Conservation (phyloP, 139 green algal genomes). For the Picochlorum sp. region DNA sequence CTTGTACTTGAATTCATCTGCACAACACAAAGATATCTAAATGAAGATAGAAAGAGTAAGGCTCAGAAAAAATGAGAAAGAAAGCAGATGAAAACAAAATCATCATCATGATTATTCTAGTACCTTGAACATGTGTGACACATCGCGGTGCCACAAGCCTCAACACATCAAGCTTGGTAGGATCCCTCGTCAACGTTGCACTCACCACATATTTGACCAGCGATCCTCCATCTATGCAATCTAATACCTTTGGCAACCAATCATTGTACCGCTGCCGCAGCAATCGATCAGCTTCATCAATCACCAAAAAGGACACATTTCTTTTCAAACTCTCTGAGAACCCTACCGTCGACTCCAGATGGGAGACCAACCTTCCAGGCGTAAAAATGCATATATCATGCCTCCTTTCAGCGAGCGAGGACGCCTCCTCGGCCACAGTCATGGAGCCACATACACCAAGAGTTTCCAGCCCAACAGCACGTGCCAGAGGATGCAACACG, state of each 20-base stretch:
- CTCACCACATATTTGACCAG: constrained; percentile 75
- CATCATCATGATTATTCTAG: constrained; percentile 12
- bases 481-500: constrained; percentile 46
- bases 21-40: not conserved
- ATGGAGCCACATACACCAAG: constrained; percentile 42
- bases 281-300: constrained; percentile 88
- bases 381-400: constrained; percentile 61
- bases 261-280: constrained; percentile 88
- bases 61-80: too few species aligned
- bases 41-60: too few species aligned
- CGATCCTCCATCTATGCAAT: not conserved
- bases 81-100: not conserved
- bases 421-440: constrained; percentile 35
- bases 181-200: constrained; percentile 85
- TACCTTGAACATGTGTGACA: constrained; percentile 36
- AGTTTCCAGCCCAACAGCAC: constrained; percentile 41
- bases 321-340: constrained; percentile 37
- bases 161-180: constrained; percentile 70
- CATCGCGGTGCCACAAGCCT: constrained; percentile 67
- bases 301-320: constrained; percentile 55
- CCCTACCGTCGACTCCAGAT: constrained; percentile 44
- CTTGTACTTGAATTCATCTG: constrained; percentile 42
- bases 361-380: constrained; percentile 65
- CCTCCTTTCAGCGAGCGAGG: constrained; percentile 1
- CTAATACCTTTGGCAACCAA: constrained; percentile 75